These are phyloP conservation scores for Candida neerlandica DNA, from an alignment of 1,139 yeast species.

Conservation along the genomic window DNA sequence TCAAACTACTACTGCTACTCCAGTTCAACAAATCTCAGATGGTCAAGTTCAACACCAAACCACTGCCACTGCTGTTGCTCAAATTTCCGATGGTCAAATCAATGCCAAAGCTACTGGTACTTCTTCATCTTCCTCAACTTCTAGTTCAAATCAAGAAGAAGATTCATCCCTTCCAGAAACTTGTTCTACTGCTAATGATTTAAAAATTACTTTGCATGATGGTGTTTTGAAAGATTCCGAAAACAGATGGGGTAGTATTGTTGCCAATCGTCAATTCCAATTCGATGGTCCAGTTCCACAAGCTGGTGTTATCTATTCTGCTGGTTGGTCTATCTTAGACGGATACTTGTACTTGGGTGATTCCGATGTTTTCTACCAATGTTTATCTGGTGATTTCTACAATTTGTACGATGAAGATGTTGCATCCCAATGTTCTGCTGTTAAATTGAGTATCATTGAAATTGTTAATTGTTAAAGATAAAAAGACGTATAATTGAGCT, in stretches of 20 bases:
- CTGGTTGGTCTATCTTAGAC: constrained; percentile 68
- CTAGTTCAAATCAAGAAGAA: constrained; percentile 1
- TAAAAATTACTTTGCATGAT: constrained; percentile 52
- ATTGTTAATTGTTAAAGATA: constrained; percentile 55
- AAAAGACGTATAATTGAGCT: not conserved
- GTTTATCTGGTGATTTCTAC: constrained; percentile 79
- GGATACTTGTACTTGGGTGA: constrained; percentile 74
- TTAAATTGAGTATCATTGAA: constrained; percentile 65
- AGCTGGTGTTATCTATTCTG: constrained; percentile 86
- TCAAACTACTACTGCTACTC: constrained; percentile 30
- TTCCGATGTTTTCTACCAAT: constrained; percentile 69
- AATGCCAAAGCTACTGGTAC: constrained; percentile 5
- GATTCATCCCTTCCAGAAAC: constrained; percentile 10
- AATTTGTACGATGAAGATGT: constrained; percentile 74
- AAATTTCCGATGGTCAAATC: constrained; percentile 18
- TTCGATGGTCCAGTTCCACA: constrained; percentile 91
- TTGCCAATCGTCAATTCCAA: constrained; percentile 86
- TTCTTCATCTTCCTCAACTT: not conserved
- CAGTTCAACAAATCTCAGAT: constrained; percentile 21
- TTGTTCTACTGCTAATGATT: constrained; percentile 13
- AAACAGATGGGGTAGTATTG: constrained; percentile 81
- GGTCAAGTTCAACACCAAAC: constrained; percentile 33
- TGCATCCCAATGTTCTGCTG: constrained; percentile 67
- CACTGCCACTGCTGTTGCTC: constrained; percentile 29
- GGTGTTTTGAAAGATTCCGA: constrained; percentile 59